Base-by-base conservation (phyloP, 2,329 filamentous ascomycete species). In the Botryotinia convoluta region DNA sequence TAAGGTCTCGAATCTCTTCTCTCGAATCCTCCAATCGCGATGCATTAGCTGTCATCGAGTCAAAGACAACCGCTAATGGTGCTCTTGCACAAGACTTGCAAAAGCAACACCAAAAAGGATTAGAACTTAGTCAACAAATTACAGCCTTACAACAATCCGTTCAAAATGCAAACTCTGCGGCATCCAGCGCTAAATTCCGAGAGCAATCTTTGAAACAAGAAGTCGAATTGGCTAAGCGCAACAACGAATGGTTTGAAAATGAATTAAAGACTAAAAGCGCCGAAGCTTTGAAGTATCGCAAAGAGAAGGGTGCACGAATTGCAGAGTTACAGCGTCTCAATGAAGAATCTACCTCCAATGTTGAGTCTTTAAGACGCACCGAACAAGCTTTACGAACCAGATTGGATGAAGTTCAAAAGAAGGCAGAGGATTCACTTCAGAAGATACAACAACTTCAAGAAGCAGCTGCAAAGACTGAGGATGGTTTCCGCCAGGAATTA, bases 1-100 rank as follows among this genome's bases (percentile, higher is more conserved):
- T 99, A 22, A 91, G 93, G 79, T 90, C 93, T 74, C 94, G 95
- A 78, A 94, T 99, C 79, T 86, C 91, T 67, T 93, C 93, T 0
- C 89, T 99, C 4, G 95, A 99, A 83, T 91, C 93, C 0, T 96
- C 95, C 10, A 98, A 97, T 81, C 92, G 96, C 75, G 95, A 98
- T 76, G 95, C 94, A 22, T 84, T 98, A 7, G 91, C 93, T 60
- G 90, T 98, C 48, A 91, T 98, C 75, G 95, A 98, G 80, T 92
- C 93, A 29, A 98, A 98, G 83, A 93, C 93, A 72, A 90, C 90
- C 16, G 93, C 94, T 54, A 94, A 98, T 81, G 93, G 97, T 77
- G 91, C 91, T 74, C 87, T 99, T 4, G 91, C 93, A 7, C 91
- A 94, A 74, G 96, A 99, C 79, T 88, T 99, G 32, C 91, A 94